Conservation (phyloP, 2,329 filamentous ascomycete species). For the Fusarium sambucinum region DNA sequence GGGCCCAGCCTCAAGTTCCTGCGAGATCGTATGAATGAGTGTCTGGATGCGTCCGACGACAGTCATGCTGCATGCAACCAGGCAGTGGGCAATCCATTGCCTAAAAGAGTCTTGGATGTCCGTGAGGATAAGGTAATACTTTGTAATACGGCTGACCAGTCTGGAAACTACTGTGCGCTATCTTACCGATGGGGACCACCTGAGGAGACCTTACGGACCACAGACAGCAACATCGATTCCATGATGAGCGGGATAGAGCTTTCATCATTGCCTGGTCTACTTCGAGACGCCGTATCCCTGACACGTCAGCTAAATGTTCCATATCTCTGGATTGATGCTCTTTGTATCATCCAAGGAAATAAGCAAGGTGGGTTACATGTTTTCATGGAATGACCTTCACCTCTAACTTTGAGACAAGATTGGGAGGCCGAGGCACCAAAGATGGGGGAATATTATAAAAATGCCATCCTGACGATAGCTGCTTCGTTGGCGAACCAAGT, state of each 20-base stretch:
- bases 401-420: not conserved
- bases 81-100: not conserved
- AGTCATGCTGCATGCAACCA: not conserved
- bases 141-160: not conserved
- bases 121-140: not conserved
- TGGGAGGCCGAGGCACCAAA: not conserved
- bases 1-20: not conserved
- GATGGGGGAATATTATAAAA: not conserved
- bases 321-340: not conserved
- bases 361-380: not conserved
- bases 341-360: not conserved
- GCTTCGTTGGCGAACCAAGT: not conserved
- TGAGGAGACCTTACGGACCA: not conserved
- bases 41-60: not conserved
- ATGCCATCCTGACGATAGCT: not conserved
- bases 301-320: not conserved
- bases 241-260: not conserved
- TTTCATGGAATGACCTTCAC: fast-evolving
- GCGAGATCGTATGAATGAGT: not conserved
- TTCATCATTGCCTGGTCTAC: not conserved
- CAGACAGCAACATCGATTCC: not conserved
- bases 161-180: not conserved
- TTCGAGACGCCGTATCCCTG: not conserved
- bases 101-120: not conserved
- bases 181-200: not conserved